Evolutionary conservation across 2,329 filamentous ascomycete species (phyloP), one percentile per base, ranked within the genome.

Genomic region (Aspergillus amoenus): DNA sequence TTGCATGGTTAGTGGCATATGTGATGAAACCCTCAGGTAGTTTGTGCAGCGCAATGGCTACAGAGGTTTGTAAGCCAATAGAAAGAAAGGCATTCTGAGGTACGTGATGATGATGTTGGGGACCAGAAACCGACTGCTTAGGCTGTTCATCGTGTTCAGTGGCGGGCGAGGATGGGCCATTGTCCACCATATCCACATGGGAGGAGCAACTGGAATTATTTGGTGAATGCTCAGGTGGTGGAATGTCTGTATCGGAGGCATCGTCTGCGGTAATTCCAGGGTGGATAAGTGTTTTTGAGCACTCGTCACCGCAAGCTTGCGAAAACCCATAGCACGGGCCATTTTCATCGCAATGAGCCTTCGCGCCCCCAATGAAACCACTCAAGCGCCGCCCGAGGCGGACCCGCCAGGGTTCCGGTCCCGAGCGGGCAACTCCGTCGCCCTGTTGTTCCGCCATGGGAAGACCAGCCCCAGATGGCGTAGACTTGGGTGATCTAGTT

Each of bases 1-100:
- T 97, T 12, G 92, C 93, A 71, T 99, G 94, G 74, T 97, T 99
- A 9, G 94, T 97, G 9, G 94, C 93, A 72, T 95, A 99, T 1
- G 93, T 97, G 65, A 99, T 88, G 74, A 88, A 88, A 40, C 85
- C 86, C 73, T 88, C 94, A 1, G 94, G 94, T 37, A 97, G 88
- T 72, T 99, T 99, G 79, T 99, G 94, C 1, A 99, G 80, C 7
- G 93, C 92, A 61, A 99, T 97, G 5, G 94, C 94, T 50, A 97
- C 88, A 15, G 91, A 93, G 0, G 94, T 97, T 74, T 99, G 94
- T 1, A 99, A 84, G n/a, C 94, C 93, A 59, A 97, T 94, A 52
- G 90, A 90, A 61, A 97, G 81, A 73, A 97, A 99, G 5, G 91
- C 91, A 68, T 97, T 97, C 60, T 90, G 88, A 0, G 93, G 91